Evolutionary conservation across 352 stramenopile genomes (phyloP), one percentile per base, ranked within the genome.

Genomic region (Globisporangium parvum): DNA sequence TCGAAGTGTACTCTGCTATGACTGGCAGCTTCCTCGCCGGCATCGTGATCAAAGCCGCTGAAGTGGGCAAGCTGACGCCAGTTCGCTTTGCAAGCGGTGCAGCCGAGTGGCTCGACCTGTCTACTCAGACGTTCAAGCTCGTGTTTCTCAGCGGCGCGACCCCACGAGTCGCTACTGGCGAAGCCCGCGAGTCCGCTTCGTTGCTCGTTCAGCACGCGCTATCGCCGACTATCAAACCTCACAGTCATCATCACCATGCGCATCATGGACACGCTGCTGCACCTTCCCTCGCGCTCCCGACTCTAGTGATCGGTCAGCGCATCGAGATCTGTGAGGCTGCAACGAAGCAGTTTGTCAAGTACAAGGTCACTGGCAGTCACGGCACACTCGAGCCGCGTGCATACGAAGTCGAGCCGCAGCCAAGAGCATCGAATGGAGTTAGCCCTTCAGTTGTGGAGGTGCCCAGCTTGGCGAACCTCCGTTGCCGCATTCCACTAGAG

Each of bases 1-100:
- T 87, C 11, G 76, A 87, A 11, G 62, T 87, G 6, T 87, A 87
- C 37, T 84, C 76, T 1, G 64, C 76, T 0, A 79, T 87, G 65
- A 54, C 65, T 2, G 76, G 69, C 9, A 42, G 47, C 2, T 87
- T 87, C 49, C 50, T 59, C 12, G 40, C 26, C 10, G 76, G 73
- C 0, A 67, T 51, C 5, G 62, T 75, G 26, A 62, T 87, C 21
- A 84, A 80, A 49, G 42, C 53, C 5, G 76, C 69, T 2, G 67
- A 71, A 33, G 23, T 78, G 14, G 64, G 71, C 2, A 73, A 68
- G 12, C 57, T 84, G 28, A 80, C 73, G 0, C 75, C 76, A 0
- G 55, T 87, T 50, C 61, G 60, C 9, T 72, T 74, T 44, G 44
- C 41, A 0, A 24, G 28, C 2, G 51, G 54, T 18, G 48, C 65